phyloP scores from a whole-genome alignment of 495 filamentous ascomycete genomes.

The Cudoniella acicularis region DNA sequence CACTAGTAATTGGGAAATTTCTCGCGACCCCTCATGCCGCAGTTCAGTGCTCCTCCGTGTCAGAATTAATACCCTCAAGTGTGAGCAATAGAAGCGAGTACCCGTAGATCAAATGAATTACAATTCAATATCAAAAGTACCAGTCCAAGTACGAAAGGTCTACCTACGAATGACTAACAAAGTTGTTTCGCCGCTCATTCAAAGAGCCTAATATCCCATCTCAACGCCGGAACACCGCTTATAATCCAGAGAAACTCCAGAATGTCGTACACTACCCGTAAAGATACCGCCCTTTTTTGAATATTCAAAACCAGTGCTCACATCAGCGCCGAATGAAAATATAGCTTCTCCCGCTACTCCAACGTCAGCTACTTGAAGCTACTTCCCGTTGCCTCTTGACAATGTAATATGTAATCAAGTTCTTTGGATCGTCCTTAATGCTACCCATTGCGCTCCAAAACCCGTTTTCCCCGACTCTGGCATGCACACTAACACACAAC shows the following conservation, averaged over 20 bases:
- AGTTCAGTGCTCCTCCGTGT: too few species aligned
- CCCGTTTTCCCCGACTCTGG: constrained; percentile 56
- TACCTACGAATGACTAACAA: not conserved
- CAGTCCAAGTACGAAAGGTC: not conserved
- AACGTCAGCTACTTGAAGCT: not conserved
- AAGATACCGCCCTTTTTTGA: not conserved
- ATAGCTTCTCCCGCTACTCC: not conserved
- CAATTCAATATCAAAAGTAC: not conserved
- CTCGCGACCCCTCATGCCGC: too few species aligned
- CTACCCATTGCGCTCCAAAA: constrained; percentile 64
- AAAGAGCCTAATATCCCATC: not conserved
- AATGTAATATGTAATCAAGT: constrained; percentile 80
- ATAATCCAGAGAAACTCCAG: not conserved
- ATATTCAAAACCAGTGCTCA: not conserved
- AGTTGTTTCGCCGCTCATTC: not conserved
- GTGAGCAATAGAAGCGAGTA: too few species aligned
- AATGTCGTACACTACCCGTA: not conserved
- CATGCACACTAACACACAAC: constrained; percentile 70
- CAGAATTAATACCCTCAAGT: too few species aligned
- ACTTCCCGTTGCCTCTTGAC: constrained; percentile 58
- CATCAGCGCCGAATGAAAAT: not conserved
- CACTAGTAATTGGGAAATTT: too few species aligned
- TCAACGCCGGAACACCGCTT: not conserved
- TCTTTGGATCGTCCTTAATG: constrained; percentile 64
- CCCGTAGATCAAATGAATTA: not conserved